phyloP scores from a whole-genome alignment of 805 yeast species.

The Groenewaldozyma tartarivorans region DNA sequence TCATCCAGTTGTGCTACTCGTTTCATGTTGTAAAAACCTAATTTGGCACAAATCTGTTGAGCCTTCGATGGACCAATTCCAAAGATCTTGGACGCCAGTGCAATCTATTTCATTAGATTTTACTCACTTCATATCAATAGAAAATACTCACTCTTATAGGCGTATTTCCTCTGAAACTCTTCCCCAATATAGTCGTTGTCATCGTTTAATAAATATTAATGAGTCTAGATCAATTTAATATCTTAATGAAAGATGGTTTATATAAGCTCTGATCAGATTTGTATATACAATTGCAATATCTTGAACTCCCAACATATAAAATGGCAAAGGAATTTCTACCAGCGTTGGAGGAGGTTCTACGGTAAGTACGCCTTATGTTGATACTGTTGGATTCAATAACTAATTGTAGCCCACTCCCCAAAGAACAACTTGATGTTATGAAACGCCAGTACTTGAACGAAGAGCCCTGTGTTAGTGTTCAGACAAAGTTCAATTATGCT shows the following conservation, averaged over 20 bases:
- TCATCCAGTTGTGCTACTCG: slow-evolving; percentile 88
- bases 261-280: too few species aligned
- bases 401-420: slow-evolving; percentile 42
- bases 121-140: not conserved
- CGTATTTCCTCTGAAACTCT: slow-evolving; percentile 28
- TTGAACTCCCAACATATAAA: too few species aligned
- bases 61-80: slow-evolving; percentile 80
- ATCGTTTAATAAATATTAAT: too few species aligned
- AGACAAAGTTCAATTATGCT: slow-evolving; percentile 85
- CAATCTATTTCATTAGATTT: slow-evolving; percentile 31
- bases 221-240: too few species aligned
- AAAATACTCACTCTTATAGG: slow-evolving; percentile 19
- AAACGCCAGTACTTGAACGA: slow-evolving; percentile 72
- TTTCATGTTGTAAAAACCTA: slow-evolving; percentile 89
- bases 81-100: slow-evolving; percentile 70
- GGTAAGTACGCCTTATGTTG: too few species aligned
- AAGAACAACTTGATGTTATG: slow-evolving; percentile 66
- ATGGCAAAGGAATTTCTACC: not conserved
- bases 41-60: slow-evolving; percentile 66
- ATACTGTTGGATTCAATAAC: too few species aligned
- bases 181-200: slow-evolving; percentile 31
- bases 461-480: slow-evolving; percentile 69
- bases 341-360: not conserved
- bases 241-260: too few species aligned
- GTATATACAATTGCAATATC: too few species aligned